Base-by-base conservation (phyloP, 805 yeast genomes). In the Pichia nanzhaoensis region DNA sequence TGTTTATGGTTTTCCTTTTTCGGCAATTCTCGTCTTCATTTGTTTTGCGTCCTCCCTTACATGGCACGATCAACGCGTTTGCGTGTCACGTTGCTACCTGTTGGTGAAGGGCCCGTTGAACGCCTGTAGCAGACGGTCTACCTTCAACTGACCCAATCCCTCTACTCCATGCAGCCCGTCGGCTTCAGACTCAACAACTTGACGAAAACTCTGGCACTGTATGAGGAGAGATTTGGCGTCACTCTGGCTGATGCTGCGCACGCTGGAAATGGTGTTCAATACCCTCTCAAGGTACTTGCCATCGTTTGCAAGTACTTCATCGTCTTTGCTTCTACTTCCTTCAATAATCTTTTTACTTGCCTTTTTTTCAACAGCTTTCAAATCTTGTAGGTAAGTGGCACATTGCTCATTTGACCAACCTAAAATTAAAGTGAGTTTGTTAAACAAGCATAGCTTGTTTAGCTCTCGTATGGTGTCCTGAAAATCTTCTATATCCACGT, bases 401-500 rank as follows among this genome's bases (percentile, higher is more conserved):
- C 80, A 78, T 51, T 78, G 81, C 39, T 73, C 76, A 50, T 70
- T 74, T 17, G 70, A 69, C 80, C 81, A 77, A 3, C 78, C 73
- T 34, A 76, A 58, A 2, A 77, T 64, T 50, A 77, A 54, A 6
- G 77, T 62, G 35, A 77, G 52, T 47, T 74, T 75, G 46, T 76
- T 74, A 45, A 70, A 68, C 20, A 77, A 53, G 50, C 79, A 73
- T 17, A 76, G 56, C 42, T 68, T 74, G 60, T 69, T 70, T 30
- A 77, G 53, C 34, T 69, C 71, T 20, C 78, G 65, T 22, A 77
- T 51, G 1, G 68, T 55, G 33, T 77, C 81, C 42, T 71, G 73
- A 24, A 72, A 73, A 22, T 78, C 75, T 12, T 75, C 82, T 10
- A 82, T 75, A 56, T 84, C 93, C 5, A 83, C 81, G 5, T 82